Conservation (phyloP, 2,329 filamentous ascomycete genomes). For the Claviceps pazoutovae region DNA sequence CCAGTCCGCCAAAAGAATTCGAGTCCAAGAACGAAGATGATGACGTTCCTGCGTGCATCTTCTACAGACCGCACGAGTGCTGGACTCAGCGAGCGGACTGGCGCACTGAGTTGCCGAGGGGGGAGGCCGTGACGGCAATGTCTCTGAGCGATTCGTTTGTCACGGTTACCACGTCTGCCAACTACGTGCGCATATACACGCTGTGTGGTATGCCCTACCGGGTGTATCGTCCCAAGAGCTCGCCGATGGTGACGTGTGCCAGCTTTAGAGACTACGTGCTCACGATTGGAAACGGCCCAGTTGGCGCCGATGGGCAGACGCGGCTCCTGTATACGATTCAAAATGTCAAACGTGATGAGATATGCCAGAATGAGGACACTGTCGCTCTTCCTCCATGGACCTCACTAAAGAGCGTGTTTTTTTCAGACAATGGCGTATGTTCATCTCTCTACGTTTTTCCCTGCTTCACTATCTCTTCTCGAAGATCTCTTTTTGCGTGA, state of each 20-base stretch:
- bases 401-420: slow-evolving; percentile 72
- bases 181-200: slow-evolving; percentile 87
- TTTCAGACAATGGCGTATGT: slow-evolving; percentile 73
- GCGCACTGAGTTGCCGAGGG: slow-evolving; percentile 72
- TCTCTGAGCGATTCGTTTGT: slow-evolving; percentile 85
- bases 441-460: not conserved
- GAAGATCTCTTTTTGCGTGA: not conserved
- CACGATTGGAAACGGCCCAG: slow-evolving; percentile 83
- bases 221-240: slow-evolving; percentile 83
- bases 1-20: slow-evolving; percentile 48
- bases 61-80: slow-evolving; percentile 91
- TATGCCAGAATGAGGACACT: slow-evolving; percentile 88
- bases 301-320: slow-evolving; percentile 63
- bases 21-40: slow-evolving; percentile 31
- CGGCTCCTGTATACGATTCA: slow-evolving; percentile 83
- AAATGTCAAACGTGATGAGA: slow-evolving; percentile 83
- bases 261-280: slow-evolving; percentile 95
- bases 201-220: slow-evolving; percentile 81
- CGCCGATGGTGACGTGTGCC: slow-evolving; percentile 80
- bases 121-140: slow-evolving; percentile 78
- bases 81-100: slow-evolving; percentile 89
- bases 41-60: slow-evolving; percentile 62
- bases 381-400: slow-evolving; percentile 67
- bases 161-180: slow-evolving; percentile 71
- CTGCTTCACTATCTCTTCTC: not conserved